A percentile compares a stretch with the other conserved stretches of the same genome.
These are phyloP conservation scores for Diaporthe batatas DNA, from an alignment of 2,329 filamentous ascomycete species.

Conservation along the genomic window DNA sequence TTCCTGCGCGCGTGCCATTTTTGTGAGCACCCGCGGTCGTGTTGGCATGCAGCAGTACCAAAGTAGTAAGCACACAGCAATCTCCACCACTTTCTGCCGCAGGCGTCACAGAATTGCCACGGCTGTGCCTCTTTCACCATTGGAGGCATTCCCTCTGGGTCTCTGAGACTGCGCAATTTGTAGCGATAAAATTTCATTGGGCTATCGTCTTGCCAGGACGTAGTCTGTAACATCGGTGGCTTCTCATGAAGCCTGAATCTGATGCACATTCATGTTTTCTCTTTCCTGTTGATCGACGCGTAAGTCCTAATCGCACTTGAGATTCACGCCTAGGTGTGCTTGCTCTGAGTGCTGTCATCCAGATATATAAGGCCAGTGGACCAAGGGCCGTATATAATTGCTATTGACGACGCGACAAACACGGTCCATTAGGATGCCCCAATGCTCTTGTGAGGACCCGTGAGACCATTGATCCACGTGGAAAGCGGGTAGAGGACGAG, in stretches of 20 bases:
- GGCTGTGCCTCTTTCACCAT: constrained; percentile 3
- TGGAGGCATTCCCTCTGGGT: constrained; percentile 21
- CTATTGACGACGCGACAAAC: background rate
- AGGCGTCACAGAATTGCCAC: constrained; percentile 18
- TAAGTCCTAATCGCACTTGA: background rate
- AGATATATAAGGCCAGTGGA: background rate
- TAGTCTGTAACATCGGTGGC: constrained; percentile 18
- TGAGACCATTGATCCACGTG: constrained; percentile 27
- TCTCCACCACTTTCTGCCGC: constrained; percentile 24
- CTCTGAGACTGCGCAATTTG: constrained; percentile 35
- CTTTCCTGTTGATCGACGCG: constrained; percentile 5
- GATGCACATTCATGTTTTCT: constrained; percentile 1
- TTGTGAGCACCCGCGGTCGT: constrained; percentile 30
- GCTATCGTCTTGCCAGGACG: background rate
- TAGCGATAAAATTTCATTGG: constrained; percentile 26
- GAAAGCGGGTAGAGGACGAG: constrained; percentile 14
- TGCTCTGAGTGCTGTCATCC: background rate
- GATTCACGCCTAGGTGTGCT: background rate
- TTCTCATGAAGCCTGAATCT: constrained; percentile 11
- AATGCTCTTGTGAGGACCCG: background rate
- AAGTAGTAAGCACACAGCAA: constrained; percentile 35
- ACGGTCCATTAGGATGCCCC: background rate
- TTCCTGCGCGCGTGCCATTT: constrained; percentile 25
- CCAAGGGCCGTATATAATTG: background rate
- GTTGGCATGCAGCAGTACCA: constrained; percentile 36